phyloP scores from a whole-genome alignment of 805 yeast genomes.

The Starmerella powellii region DNA sequence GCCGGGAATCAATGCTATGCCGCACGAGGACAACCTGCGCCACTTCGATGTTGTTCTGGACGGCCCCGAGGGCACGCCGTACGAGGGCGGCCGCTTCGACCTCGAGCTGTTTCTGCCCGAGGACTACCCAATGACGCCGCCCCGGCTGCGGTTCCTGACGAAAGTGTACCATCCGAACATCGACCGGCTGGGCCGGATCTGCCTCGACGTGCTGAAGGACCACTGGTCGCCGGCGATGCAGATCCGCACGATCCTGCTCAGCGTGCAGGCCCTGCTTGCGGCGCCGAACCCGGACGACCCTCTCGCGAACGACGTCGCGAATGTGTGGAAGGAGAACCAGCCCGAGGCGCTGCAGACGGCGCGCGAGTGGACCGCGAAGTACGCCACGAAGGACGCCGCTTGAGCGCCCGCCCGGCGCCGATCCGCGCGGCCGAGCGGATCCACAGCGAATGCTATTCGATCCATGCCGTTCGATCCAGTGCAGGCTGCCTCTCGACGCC shows the following conservation, averaged over 20 bases:
- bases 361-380: slow-evolving; percentile 54
- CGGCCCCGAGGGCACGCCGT: slow-evolving; percentile 87
- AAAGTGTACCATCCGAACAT: slow-evolving; percentile 94
- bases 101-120: slow-evolving; percentile 85
- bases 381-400: slow-evolving; percentile 33
- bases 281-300: slow-evolving; percentile 99
- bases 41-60: slow-evolving; percentile 85
- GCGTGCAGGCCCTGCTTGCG: slow-evolving; percentile 85
- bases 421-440: too few relatives aligned
- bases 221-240: slow-evolving; percentile 98
- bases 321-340: slow-evolving; percentile 86
- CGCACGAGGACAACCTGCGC: slow-evolving; percentile 87
- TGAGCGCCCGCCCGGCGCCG: not conserved
- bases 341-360: slow-evolving; percentile 71
- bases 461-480: too few relatives aligned
- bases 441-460: too few relatives aligned
- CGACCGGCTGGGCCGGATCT: slow-evolving; percentile 87
- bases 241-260: slow-evolving; percentile 78
- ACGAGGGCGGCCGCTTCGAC: slow-evolving; percentile 64
- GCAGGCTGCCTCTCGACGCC: too few relatives aligned
- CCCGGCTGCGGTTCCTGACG: slow-evolving; percentile 86
- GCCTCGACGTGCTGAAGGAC: slow-evolving; percentile 84
- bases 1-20: slow-evolving; percentile 85
- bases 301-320: slow-evolving; percentile 93
- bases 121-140: slow-evolving; percentile 97